phyloP scores from a whole-genome alignment of 169 alveolate species.

The Plasmodium fragile region DNA sequence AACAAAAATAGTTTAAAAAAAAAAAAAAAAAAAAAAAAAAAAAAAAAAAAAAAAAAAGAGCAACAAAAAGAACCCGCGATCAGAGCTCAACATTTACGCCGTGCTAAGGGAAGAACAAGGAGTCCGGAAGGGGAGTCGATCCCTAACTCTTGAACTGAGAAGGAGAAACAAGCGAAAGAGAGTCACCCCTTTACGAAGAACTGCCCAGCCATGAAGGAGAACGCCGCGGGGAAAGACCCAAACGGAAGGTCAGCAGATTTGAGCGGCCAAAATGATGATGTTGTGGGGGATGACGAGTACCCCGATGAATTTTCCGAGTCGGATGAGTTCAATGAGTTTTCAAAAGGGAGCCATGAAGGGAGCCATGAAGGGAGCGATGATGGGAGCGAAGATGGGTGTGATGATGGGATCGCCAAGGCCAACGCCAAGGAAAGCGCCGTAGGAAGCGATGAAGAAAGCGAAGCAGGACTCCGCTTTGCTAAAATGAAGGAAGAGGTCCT shows the following conservation, averaged over 20 bases:
- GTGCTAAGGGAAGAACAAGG: neutral
- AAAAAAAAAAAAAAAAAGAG: neutral
- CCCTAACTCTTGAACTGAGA: neutral
- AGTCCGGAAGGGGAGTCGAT: neutral
- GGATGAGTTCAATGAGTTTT: slow-evolving; percentile 18
- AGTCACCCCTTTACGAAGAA: neutral
- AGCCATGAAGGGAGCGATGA: neutral
- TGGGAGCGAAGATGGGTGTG: neutral
- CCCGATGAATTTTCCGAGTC: slow-evolving; percentile 59
- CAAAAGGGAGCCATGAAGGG: neutral
- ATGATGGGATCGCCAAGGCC: no score
- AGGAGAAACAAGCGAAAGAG: neutral
- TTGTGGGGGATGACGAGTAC: slow-evolving; percentile 64
- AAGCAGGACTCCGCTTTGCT: neutral
- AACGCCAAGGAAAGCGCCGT: neutral
- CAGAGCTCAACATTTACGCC: neutral
- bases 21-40: no score
- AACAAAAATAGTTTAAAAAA: no score
- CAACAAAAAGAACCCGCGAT: neutral
- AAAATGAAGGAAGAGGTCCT: slow-evolving; percentile 39
- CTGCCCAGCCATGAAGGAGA: neutral
- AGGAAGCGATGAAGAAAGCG: neutral
- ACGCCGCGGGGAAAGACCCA: neutral
- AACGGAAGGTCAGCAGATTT: neutral
- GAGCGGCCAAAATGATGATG: slow-evolving; percentile 14